Evolutionary conservation across 2,329 filamentous ascomycete species (phyloP).

Genomic region (Ramularia endophylla): DNA sequence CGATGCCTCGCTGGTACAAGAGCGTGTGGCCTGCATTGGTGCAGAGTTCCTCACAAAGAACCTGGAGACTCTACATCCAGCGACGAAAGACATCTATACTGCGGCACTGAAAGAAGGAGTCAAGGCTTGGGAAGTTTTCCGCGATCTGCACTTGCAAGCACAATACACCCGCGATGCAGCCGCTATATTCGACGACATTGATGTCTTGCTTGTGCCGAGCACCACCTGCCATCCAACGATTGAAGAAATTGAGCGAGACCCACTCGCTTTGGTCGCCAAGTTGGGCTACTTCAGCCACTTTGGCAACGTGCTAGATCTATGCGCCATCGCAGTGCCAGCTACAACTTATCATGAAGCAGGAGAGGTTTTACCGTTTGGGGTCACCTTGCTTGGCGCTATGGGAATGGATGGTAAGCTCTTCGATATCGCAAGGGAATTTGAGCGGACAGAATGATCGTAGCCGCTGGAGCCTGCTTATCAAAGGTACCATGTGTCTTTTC

Average conservation of each 20-base stretch:
- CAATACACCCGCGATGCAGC: slow-evolving; percentile 40
- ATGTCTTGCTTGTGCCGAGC: slow-evolving; percentile 52
- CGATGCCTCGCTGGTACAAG: slow-evolving; percentile 52
- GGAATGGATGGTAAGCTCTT: slow-evolving; percentile 36
- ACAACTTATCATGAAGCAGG: slow-evolving; percentile 32
- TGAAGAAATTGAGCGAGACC: slow-evolving; percentile 46
- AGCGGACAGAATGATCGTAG: slow-evolving; percentile 18
- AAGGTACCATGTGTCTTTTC: too few relatives aligned
- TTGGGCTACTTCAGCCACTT: slow-evolving; percentile 55
- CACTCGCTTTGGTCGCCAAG: slow-evolving; percentile 49
- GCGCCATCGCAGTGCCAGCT: slow-evolving; percentile 50
- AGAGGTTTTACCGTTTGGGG: slow-evolving; percentile 35
- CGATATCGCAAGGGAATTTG: slow-evolving; percentile 34
- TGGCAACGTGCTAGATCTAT: slow-evolving; percentile 56
- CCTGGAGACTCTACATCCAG: slow-evolving; percentile 41
- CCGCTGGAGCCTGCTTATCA: too few relatives aligned
- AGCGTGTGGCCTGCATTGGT: slow-evolving; percentile 45
- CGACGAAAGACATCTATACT: slow-evolving; percentile 43
- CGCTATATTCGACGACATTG: slow-evolving; percentile 37
- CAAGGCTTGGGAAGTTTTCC: slow-evolving; percentile 44
- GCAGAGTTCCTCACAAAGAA: slow-evolving; percentile 36
- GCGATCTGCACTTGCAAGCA: slow-evolving; percentile 43
- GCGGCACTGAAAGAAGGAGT: slow-evolving; percentile 33
- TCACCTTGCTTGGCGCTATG: slow-evolving; percentile 35
- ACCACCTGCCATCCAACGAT: slow-evolving; percentile 44